phyloP scores from a whole-genome alignment of 495 filamentous ascomycete genomes.

The Penicillium salamii region DNA sequence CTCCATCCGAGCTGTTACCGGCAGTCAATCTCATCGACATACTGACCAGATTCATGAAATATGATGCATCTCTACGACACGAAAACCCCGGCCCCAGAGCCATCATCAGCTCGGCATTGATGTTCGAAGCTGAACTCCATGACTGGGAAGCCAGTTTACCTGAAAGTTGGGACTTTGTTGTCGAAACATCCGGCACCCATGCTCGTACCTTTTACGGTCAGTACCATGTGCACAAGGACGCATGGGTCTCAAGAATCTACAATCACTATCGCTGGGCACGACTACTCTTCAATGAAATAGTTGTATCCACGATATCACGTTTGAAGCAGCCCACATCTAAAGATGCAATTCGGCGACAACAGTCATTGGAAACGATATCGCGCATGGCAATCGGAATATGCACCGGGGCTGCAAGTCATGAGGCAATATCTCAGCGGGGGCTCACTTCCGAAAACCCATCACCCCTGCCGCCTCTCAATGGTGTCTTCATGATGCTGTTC shows the following conservation, averaged over 20 bases:
- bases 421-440: slow-evolving; percentile 2
- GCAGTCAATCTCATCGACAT: slow-evolving; percentile 18
- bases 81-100: not conserved
- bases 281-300: slow-evolving; percentile 18
- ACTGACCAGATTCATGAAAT: slow-evolving; percentile 17
- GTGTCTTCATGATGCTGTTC: slow-evolving; percentile 30
- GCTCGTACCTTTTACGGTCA: slow-evolving; percentile 15
- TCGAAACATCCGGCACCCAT: slow-evolving; percentile 9
- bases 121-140: slow-evolving; percentile 15
- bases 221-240: slow-evolving; percentile 13
- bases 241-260: slow-evolving; percentile 16
- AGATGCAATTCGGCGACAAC: slow-evolving; percentile 13
- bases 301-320: slow-evolving; percentile 8
- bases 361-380: slow-evolving; percentile 13
- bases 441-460: not conserved
- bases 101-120: not conserved
- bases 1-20: slow-evolving; percentile 4
- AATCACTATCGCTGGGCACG: slow-evolving; percentile 23
- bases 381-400: slow-evolving; percentile 20
- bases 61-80: slow-evolving; percentile 8
- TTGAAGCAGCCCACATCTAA: not conserved
- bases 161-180: slow-evolving; percentile 10
- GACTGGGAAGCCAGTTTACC: slow-evolving; percentile 19
- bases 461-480: slow-evolving; percentile 21
- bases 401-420: slow-evolving; percentile 16